These are phyloP conservation scores for Eucalyptus shirleyi DNA, from an alignment of 345 rosid species.

Conservation along the genomic window DNA sequence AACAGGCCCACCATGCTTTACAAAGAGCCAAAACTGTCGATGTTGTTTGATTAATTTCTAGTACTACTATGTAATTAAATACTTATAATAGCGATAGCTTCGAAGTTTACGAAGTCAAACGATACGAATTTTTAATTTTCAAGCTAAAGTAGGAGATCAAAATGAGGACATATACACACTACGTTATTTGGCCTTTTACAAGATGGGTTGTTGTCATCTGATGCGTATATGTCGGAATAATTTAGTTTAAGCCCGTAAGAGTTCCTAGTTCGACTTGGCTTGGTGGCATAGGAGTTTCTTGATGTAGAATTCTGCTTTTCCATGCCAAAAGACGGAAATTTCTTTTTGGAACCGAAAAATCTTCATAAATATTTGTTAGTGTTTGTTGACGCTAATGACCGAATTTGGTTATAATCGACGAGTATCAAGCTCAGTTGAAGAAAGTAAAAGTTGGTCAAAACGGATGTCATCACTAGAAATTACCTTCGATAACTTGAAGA, in stretches of 20 bases:
- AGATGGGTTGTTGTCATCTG: neutral
- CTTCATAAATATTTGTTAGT: neutral
- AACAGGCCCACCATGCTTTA: neutral
- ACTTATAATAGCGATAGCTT: neutral
- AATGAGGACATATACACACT: neutral
- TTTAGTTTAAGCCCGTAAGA: too few species aligned
- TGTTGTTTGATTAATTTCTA: neutral
- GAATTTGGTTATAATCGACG: neutral
- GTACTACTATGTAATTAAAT: neutral
- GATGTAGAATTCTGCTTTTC: neutral
- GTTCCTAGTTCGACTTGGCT: neutral
- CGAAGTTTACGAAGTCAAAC: neutral
- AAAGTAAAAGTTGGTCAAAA: neutral
- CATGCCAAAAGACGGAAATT: neutral
- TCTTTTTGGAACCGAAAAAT: neutral
- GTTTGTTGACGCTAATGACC: neutral
- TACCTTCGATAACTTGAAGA: too few species aligned
- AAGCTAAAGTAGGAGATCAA: neutral
- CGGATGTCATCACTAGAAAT: too few species aligned
- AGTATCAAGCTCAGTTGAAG: neutral
- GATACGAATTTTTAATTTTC: neutral
- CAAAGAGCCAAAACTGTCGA: neutral
- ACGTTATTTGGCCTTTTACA: neutral
- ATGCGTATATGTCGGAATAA: neutral
- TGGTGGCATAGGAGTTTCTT: neutral